phyloP scores from a whole-genome alignment of 805 yeast genomes.

The Henningerozyma blattae region DNA sequence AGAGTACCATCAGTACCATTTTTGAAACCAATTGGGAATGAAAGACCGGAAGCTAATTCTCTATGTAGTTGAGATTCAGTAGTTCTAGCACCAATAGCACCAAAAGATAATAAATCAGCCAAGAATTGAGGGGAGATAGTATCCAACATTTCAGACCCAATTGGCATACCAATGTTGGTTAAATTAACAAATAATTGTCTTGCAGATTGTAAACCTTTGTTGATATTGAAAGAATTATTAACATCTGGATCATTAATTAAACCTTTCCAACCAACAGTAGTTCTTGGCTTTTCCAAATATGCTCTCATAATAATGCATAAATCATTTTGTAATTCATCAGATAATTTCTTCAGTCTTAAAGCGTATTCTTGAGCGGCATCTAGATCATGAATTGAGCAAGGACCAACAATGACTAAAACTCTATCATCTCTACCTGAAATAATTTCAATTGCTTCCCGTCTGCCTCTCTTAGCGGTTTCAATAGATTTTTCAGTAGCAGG shows the following conservation, averaged over 20 bases:
- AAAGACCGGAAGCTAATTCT: constrained; percentile 90
- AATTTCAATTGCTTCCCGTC: constrained; percentile 63
- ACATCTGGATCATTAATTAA: constrained; percentile 94
- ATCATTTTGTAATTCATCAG: constrained; percentile 58
- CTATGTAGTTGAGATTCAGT: constrained; percentile 97
- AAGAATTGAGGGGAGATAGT: constrained; percentile 95
- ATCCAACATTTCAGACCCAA: constrained; percentile 96
- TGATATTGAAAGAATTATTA: constrained; percentile 84
- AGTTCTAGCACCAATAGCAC: constrained; percentile 98
- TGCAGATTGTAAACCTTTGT: constrained; percentile 84
- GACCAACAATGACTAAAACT: constrained; percentile 73
- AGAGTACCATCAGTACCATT: constrained; percentile 96
- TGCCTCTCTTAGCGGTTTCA: constrained; percentile 57
- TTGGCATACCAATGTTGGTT: constrained; percentile 73
- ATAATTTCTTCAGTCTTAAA: constrained; percentile 42
- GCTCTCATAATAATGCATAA: constrained; percentile 92
- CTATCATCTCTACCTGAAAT: constrained; percentile 79
- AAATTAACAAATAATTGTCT: constrained; percentile 71
- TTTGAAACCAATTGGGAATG: constrained; percentile 97
- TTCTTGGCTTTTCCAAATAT: constrained; percentile 93
- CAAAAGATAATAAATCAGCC: constrained; percentile 85
- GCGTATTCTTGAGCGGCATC: constrained; percentile 86
- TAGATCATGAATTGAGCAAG: constrained; percentile 95
- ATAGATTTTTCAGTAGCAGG: constrained; percentile 53
- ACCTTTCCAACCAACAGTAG: constrained; percentile 99